phyloP scores from a whole-genome alignment of 2,329 filamentous ascomycete species.

The Thermomyces lanuginosus region DNA sequence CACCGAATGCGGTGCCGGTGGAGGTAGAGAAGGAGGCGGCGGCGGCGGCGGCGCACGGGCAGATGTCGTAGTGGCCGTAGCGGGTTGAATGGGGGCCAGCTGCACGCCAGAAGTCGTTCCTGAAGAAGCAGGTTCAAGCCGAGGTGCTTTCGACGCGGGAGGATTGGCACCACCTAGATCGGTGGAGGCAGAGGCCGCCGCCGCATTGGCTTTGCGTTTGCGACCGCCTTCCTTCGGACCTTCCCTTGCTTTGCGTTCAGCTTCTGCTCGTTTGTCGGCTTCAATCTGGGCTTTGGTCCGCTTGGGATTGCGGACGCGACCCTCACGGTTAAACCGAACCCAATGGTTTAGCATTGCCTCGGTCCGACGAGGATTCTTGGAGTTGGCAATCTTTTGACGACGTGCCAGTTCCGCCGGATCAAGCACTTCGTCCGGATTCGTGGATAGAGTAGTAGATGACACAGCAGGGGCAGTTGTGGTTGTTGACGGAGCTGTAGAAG shows the following conservation, averaged over 20 bases:
- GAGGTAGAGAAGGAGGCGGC: constrained; percentile 2
- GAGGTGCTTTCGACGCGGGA: constrained; percentile 2
- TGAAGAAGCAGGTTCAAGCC: constrained; percentile 1
- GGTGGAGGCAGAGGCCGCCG: constrained; percentile 1
- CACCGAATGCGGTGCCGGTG: too few species aligned
- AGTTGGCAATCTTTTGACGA: constrained; percentile 25
- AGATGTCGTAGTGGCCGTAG: neutral
- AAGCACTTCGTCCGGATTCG: constrained; percentile 10
- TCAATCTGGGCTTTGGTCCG: constrained; percentile 30
- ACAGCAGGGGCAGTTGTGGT: constrained; percentile 7
- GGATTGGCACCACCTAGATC: constrained; percentile 1
- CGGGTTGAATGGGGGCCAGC: constrained; percentile 6
- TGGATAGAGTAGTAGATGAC: constrained; percentile 6
- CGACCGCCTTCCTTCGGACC: constrained; percentile 11
- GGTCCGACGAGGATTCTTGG: constrained; percentile 29
- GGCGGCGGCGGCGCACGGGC: neutral
- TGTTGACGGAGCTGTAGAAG: constrained; percentile 7
- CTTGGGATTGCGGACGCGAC: constrained; percentile 28
- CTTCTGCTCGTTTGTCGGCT: constrained; percentile 20
- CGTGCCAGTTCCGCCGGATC: constrained; percentile 17
- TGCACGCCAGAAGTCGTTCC: constrained; percentile 3
- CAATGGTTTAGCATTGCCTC: constrained; percentile 31
- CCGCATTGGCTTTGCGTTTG: constrained; percentile 10
- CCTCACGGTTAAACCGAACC: constrained; percentile 28
- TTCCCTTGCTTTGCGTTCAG: constrained; percentile 13